Percentiles rank a stretch among this genome's conserved stretches.
These are phyloP conservation scores for Rhodosporidiobolus odoratus DNA, from an alignment of 768 basidiomycete genomes.

Conservation along the genomic window DNA sequence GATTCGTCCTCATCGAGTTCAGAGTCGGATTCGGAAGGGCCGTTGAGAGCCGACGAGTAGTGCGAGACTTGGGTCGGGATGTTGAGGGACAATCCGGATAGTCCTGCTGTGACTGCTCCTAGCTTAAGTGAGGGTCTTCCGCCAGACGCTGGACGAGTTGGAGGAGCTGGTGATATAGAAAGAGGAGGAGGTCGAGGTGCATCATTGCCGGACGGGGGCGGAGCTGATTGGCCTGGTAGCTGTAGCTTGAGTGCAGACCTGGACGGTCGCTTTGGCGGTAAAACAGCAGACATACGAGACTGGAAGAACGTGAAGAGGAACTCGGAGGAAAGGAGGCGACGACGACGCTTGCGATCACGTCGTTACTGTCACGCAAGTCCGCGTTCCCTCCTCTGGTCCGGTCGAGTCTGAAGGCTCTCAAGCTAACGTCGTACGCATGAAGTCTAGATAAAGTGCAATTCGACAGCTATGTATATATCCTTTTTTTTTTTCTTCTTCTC, in stretches of 20 bases:
- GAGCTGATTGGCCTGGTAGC: constrained; percentile 13
- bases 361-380: too few species aligned
- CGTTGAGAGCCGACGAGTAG: constrained; percentile 27
- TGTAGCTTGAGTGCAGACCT: constrained; percentile 25
- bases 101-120: not conserved
- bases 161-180: not conserved
- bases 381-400: not conserved
- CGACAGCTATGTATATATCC: too few species aligned
- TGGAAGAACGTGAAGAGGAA: not conserved
- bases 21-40: constrained; percentile 26
- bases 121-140: constrained; percentile 26
- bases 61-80: constrained; percentile 15
- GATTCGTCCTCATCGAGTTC: constrained; percentile 32
- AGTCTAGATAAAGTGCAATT: too few species aligned
- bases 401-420: not conserved
- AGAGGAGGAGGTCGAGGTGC: not conserved
- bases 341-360: not conserved
- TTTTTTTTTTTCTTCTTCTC: not conserved
- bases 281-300: constrained; percentile 33
- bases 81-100: constrained; percentile 20
- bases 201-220: not conserved
- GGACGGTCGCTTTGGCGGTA: constrained; percentile 33
- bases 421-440: not conserved
- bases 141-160: not conserved
- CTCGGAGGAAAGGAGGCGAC: not conserved